These are phyloP conservation scores for Claviceps cyperi DNA, from an alignment of 2,329 filamentous ascomycete genomes.

Conservation along the genomic window DNA sequence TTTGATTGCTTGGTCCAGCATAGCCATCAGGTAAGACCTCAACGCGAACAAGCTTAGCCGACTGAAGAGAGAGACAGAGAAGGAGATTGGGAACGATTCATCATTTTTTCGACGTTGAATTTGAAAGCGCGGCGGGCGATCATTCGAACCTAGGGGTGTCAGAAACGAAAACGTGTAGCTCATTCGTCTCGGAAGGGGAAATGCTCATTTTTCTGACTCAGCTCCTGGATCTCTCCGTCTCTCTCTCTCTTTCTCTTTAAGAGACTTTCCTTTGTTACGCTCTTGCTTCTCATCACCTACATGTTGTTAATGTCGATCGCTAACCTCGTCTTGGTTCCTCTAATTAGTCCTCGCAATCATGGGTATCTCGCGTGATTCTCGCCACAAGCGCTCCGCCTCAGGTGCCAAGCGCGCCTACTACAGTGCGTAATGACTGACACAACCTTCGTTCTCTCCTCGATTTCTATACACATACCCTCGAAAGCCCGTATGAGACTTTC, in stretches of 20 bases:
- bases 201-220: neutral
- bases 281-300: neutral
- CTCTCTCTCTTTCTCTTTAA: neutral
- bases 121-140: neutral
- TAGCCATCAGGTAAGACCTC: conserved; percentile 32
- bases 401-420: conserved; percentile 95
- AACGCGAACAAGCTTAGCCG: neutral
- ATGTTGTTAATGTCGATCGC: neutral
- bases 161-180: neutral
- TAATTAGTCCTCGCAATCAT: conserved; percentile 62
- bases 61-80: neutral
- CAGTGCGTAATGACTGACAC: conserved; percentile 42
- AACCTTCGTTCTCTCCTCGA: conserved; percentile 6
- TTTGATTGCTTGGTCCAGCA: conserved; percentile 34
- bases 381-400: conserved; percentile 98
- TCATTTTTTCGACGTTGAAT: neutral
- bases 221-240: too few species aligned
- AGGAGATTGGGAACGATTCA: neutral
- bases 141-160: neutral
- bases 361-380: conserved; percentile 99
- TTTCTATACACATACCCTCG: conserved; percentile 21
- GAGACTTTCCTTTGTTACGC: neutral
- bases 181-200: neutral
- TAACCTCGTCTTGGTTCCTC: conserved; percentile 11
- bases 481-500: conserved; percentile 48